phyloP scores from a whole-genome alignment of 805 yeast species.

The Nakazawaea siamensis region DNA sequence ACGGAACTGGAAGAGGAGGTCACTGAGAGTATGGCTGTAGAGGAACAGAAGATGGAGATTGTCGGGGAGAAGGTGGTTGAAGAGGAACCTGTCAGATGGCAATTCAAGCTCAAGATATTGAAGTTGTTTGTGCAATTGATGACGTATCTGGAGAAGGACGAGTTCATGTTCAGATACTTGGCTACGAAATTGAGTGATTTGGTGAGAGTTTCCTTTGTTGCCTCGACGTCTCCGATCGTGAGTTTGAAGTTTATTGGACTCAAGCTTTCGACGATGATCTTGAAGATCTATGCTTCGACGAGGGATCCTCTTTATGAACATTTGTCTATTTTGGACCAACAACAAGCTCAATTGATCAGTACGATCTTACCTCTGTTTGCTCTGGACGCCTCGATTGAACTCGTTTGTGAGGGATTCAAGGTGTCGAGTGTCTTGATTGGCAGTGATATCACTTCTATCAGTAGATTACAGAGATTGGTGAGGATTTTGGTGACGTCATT shows the following conservation, averaged over 20 bases:
- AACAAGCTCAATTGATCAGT: slow-evolving; percentile 88
- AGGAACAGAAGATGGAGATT: slow-evolving; percentile 13
- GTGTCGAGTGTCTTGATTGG: slow-evolving; percentile 72
- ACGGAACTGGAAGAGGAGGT: slow-evolving; percentile 17
- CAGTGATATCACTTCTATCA: slow-evolving; percentile 43
- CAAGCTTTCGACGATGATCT: slow-evolving; percentile 51
- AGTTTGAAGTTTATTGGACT: slow-evolving; percentile 60
- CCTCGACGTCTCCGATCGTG: slow-evolving; percentile 65
- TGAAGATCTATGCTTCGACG: slow-evolving; percentile 50
- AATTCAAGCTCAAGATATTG: slow-evolving; percentile 41
- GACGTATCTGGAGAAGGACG: slow-evolving; percentile 28
- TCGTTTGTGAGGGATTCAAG: slow-evolving; percentile 70
- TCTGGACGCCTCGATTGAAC: slow-evolving; percentile 59
- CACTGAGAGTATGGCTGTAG: slow-evolving; percentile 5
- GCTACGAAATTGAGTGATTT: slow-evolving; percentile 49
- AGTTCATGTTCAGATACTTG: slow-evolving; percentile 29
- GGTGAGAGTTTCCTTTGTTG: slow-evolving; percentile 70
- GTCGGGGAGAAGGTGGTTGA: slow-evolving; percentile 20
- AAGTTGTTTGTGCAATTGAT: slow-evolving; percentile 37
- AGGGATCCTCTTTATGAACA: slow-evolving; percentile 69
- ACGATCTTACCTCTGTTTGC: slow-evolving; percentile 85
- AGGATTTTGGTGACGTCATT: slow-evolving; percentile 59
- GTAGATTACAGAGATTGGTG: slow-evolving; percentile 46
- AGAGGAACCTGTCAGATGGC: slow-evolving; percentile 52
- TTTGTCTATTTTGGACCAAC: slow-evolving; percentile 73